Evolutionary conservation across 176 grass and related monocot species (phyloP).

Genomic region (Carex littledalei): DNA sequence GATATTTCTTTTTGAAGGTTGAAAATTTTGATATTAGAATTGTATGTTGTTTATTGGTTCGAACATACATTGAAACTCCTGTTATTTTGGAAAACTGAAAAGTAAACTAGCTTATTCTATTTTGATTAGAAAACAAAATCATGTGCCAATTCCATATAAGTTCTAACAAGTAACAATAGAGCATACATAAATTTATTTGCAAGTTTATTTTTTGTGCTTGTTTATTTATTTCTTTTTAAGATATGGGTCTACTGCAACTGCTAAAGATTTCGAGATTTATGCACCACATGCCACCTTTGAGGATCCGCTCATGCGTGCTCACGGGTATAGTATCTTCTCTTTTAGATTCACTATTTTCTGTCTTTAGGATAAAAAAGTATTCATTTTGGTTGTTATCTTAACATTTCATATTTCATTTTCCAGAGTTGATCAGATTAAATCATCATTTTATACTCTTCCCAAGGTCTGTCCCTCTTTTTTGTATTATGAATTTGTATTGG

Average conservation of each 20-base stretch:
- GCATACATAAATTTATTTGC: background rate
- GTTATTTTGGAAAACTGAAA: background rate
- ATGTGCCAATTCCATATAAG: background rate
- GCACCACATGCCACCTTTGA: conserved; percentile 41
- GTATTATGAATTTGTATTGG: background rate
- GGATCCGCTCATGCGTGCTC: conserved; percentile 47
- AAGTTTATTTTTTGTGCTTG: background rate
- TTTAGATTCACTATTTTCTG: background rate
- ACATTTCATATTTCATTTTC: conserved; percentile 13
- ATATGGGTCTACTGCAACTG: conserved; percentile 44
- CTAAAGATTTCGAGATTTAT: conserved; percentile 48
- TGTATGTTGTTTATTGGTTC: background rate
- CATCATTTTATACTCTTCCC: conserved; percentile 42
- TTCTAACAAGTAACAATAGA: background rate
- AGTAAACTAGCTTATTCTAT: background rate
- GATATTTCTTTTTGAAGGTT: background rate
- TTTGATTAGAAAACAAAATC: background rate
- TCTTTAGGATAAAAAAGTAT: background rate
- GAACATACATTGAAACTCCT: background rate
- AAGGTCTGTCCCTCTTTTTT: conserved; percentile 28
- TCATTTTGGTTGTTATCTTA: conserved; percentile 2
- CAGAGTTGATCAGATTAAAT: conserved; percentile 53
- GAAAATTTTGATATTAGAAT: background rate
- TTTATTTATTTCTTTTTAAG: conserved; percentile 20
- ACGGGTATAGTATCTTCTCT: conserved; percentile 18